A percentile compares a stretch with the other conserved stretches of the same genome.
These are phyloP conservation scores for Macrolepiota albuminosa DNA, from an alignment of 768 basidiomycete species.

Conservation along the genomic window DNA sequence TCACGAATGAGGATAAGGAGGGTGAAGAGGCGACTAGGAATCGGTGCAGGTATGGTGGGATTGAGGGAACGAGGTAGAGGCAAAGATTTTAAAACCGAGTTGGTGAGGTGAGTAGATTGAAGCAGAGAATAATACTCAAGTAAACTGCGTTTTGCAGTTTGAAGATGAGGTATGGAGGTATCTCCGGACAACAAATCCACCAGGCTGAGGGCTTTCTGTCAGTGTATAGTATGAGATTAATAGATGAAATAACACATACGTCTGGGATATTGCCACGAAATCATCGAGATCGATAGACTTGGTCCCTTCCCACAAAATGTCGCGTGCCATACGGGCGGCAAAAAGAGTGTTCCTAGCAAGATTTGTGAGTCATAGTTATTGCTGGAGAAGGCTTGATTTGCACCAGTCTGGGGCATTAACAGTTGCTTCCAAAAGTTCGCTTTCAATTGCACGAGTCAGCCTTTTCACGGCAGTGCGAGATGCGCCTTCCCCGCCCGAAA, in stretches of 20 bases:
- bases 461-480: conserved; percentile 81
- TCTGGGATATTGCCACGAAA: conserved; percentile 83
- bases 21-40: conserved; percentile 82
- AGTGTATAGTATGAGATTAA: conserved; percentile 2
- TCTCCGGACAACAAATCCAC: conserved; percentile 83
- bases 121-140: conserved; percentile 88
- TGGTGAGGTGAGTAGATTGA: conserved; percentile 75
- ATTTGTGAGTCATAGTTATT: conserved; percentile 1
- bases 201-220: conserved; percentile 44
- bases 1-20: conserved; percentile 76
- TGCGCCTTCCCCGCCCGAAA: conserved; percentile 61
- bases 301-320: conserved; percentile 88
- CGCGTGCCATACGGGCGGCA: conserved; percentile 87
- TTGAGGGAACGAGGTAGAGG: conserved; percentile 83
- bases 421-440: conserved; percentile 66
- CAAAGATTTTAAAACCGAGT: conserved; percentile 78
- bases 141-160: conserved; percentile 60
- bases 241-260: conserved; percentile 49
- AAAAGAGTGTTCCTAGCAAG: conserved; percentile 79
- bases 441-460: conserved; percentile 72
- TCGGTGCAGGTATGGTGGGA: conserved; percentile 64
- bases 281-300: conserved; percentile 73
- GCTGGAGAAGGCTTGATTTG: conserved; percentile 17
- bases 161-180: conserved; percentile 55
- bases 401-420: conserved; percentile 96